Evolutionary conservation across 257 asterid species (phyloP).

Genomic region (Scutellaria minor): DNA sequence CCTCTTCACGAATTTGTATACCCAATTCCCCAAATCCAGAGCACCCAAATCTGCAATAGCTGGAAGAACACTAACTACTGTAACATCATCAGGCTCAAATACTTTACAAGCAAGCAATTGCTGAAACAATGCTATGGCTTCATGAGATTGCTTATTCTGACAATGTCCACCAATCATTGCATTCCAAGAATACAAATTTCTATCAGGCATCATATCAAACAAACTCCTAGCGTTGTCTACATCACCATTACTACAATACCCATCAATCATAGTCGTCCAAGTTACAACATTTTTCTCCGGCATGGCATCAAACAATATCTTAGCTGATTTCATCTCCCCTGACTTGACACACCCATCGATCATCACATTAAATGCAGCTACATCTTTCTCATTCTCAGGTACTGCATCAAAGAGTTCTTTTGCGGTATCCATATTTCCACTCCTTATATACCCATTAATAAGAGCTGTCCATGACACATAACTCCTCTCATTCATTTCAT

Average conservation of each 20-base stretch:
- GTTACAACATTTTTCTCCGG: conserved; percentile 82
- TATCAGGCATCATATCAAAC: conserved; percentile 70
- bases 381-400: conserved; percentile 69
- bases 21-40: conserved; percentile 82
- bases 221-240: conserved; percentile 63
- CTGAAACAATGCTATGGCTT: conserved; percentile 68
- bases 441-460: conserved; percentile 69
- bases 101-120: conserved; percentile 51
- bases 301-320: conserved; percentile 61
- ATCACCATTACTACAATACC: conserved; percentile 65
- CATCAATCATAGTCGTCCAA: conserved; percentile 92
- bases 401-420: conserved; percentile 50
- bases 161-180: conserved; percentile 88
- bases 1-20: conserved; percentile 59
- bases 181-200: conserved; percentile 90
- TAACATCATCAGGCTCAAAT: conserved; percentile 74
- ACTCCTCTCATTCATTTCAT: conserved; percentile 79
- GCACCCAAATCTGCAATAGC: conserved; percentile 91
- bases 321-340: conserved; percentile 67
- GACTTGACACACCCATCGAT: conserved; percentile 78
- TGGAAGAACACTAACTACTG: conserved; percentile 80
- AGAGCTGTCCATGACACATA: conserved; percentile 92
- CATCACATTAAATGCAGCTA: conserved; percentile 77
- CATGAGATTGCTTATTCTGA: conserved; percentile 68
- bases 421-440: conserved; percentile 60